phyloP scores from a whole-genome alignment of 2,329 filamentous ascomycete species.

The Penicillium paneum region DNA sequence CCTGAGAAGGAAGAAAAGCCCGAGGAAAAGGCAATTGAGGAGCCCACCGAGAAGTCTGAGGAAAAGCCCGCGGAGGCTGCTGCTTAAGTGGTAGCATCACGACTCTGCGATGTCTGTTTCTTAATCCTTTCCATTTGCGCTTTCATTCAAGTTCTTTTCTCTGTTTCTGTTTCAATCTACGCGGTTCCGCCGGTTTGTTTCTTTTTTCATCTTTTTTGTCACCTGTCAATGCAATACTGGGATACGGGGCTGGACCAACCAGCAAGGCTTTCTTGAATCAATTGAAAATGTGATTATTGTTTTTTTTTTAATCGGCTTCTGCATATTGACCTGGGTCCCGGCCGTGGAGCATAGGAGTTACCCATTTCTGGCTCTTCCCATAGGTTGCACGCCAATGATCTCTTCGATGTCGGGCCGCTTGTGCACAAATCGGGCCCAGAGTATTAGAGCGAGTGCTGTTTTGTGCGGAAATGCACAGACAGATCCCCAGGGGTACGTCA shows the following conservation, averaged over 20 bases:
- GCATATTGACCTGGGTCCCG: not conserved
- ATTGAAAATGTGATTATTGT: slow-evolving; percentile 15
- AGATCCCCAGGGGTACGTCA: not conserved
- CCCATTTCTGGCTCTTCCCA: not conserved
- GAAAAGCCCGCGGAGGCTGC: slow-evolving; percentile 28
- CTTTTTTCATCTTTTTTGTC: slow-evolving; percentile 4
- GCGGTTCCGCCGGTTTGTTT: slow-evolving; percentile 6
- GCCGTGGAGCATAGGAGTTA: not conserved
- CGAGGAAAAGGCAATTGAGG: slow-evolving; percentile 22
- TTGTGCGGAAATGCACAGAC: not conserved
- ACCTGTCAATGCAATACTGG: slow-evolving; percentile 13
- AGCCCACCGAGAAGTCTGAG: slow-evolving; percentile 26
- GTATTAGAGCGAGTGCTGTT: not conserved
- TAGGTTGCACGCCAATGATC: not conserved
- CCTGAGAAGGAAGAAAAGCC: slow-evolving; percentile 32
- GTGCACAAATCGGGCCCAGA: not conserved
- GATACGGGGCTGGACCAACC: slow-evolving; percentile 10
- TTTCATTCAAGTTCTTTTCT: slow-evolving; percentile 18
- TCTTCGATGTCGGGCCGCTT: not conserved
- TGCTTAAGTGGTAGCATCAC: slow-evolving; percentile 19
- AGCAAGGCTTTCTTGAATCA: slow-evolving; percentile 12
- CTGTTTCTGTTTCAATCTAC: slow-evolving; percentile 11
- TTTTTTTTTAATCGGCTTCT: not conserved
- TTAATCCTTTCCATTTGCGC: slow-evolving; percentile 4
- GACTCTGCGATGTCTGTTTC: slow-evolving; percentile 5